phyloP scores from a whole-genome alignment of 1,139 yeast genomes.

The Geotrichum carabidarum region DNA sequence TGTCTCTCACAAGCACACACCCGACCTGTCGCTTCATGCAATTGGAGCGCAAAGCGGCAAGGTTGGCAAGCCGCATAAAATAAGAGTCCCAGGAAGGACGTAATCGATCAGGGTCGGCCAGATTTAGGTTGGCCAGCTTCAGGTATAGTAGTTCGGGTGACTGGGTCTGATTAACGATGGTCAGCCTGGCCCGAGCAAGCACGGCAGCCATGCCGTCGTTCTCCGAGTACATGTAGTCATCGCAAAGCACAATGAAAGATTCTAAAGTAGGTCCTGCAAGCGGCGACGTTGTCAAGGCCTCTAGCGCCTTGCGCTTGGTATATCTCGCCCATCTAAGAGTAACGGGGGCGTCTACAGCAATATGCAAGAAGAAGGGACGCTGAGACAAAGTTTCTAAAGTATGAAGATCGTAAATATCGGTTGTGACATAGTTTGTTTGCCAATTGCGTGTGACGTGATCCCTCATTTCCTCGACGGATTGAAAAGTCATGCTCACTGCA shows the following conservation, averaged over 20 bases:
- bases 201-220: slow-evolving; percentile 45
- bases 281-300: background rate
- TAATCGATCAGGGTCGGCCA: slow-evolving; percentile 56
- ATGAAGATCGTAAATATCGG: slow-evolving; percentile 45
- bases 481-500: slow-evolving; percentile 31
- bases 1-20: slow-evolving; percentile 83
- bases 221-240: slow-evolving; percentile 40
- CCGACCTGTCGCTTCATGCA: slow-evolving; percentile 98
- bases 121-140: slow-evolving; percentile 50
- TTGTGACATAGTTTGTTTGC: slow-evolving; percentile 59
- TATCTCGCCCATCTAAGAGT: background rate
- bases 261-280: slow-evolving; percentile 24
- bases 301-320: background rate
- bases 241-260: slow-evolving; percentile 31
- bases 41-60: slow-evolving; percentile 87
- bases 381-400: slow-evolving; percentile 52
- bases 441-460: slow-evolving; percentile 66
- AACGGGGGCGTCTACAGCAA: slow-evolving; percentile 75
- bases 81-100: slow-evolving; percentile 96
- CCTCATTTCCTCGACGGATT: slow-evolving; percentile 44
- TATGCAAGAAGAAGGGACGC: slow-evolving; percentile 81
- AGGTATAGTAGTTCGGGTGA: slow-evolving; percentile 47
- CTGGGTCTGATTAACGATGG: slow-evolving; percentile 56
- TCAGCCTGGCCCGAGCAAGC: slow-evolving; percentile 53
- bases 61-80: slow-evolving; percentile 86